Evolutionary conservation across 176 grass and related monocot species (phyloP).

Genomic region (Sorghum bicolor): DNA sequence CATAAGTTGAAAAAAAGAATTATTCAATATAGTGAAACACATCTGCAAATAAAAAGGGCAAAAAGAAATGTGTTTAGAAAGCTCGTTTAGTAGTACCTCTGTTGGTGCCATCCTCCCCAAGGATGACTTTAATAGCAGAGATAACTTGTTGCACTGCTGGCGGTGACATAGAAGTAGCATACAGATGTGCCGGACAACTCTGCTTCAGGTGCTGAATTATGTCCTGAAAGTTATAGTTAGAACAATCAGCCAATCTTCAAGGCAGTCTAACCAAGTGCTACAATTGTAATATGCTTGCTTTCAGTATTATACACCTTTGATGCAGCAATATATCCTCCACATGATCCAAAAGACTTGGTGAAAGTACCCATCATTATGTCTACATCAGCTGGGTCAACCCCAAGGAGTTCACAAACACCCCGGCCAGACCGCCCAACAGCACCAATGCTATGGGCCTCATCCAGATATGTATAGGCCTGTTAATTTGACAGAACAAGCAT

Average conservation of each 20-base stretch:
- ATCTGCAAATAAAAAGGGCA: background rate
- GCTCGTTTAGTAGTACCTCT: constrained; percentile 39
- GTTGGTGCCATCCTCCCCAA: constrained; percentile 74
- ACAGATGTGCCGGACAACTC: constrained; percentile 66
- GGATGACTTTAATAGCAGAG: constrained; percentile 71
- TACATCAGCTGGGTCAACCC: constrained; percentile 68
- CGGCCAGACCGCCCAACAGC: constrained; percentile 71
- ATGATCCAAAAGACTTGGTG: constrained; percentile 85
- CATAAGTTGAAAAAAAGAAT: background rate
- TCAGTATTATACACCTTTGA: constrained; percentile 43
- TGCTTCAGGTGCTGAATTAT: constrained; percentile 80
- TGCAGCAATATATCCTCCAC: constrained; percentile 86
- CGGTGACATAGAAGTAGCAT: constrained; percentile 86
- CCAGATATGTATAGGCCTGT: constrained; percentile 82
- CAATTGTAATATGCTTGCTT: background rate
- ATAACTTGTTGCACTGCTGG: constrained; percentile 88
- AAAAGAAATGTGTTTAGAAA: background rate
- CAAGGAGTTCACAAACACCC: constrained; percentile 86
- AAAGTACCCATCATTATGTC: constrained; percentile 96
- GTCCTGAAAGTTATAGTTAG: constrained; percentile 45
- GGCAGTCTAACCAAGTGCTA: background rate
- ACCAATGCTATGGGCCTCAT: constrained; percentile 83
- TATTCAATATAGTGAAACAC: background rate
- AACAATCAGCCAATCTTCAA: constrained; percentile 4
- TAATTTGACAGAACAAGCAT: background rate